A percentile compares a stretch with the other conserved stretches of the same genome.
Conservation (phyloP, 495 filamentous ascomycete species). For the Symbiotaphrina buchneri region DNA sequence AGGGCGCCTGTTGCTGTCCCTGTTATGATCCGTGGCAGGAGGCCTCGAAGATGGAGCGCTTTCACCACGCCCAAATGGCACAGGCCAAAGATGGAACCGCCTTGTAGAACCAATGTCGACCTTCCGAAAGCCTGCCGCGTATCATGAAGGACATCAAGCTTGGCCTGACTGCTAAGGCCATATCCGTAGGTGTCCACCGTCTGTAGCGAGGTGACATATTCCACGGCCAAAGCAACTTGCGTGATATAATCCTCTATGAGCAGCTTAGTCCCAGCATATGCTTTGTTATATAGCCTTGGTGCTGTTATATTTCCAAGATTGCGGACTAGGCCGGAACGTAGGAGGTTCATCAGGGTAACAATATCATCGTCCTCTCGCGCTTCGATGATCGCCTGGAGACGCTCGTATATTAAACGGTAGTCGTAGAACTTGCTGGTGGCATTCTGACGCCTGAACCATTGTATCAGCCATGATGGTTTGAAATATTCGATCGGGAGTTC, state of each 20-base stretch:
- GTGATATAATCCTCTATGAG: constrained; percentile 84
- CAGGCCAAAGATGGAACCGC: constrained; percentile 77
- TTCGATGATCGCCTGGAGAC: constrained; percentile 44
- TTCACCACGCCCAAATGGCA: constrained; percentile 86
- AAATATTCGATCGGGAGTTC: not conserved
- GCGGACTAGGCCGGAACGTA: constrained; percentile 70
- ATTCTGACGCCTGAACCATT: constrained; percentile 43
- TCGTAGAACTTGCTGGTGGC: constrained; percentile 68
- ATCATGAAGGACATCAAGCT: constrained; percentile 75
- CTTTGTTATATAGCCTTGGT: constrained; percentile 62
- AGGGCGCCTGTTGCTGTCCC: constrained; percentile 80
- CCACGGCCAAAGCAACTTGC: constrained; percentile 55
- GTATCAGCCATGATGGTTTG: not conserved
- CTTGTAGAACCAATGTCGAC: constrained; percentile 69
- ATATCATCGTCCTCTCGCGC: constrained; percentile 63
- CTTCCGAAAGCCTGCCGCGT: constrained; percentile 78
- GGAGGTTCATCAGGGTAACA: constrained; percentile 47
- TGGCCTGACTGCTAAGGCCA: constrained; percentile 57
- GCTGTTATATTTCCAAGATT: constrained; percentile 82
- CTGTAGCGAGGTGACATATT: constrained; percentile 53
- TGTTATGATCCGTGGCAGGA: constrained; percentile 76
- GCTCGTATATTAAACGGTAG: constrained; percentile 64
- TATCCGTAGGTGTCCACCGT: constrained; percentile 27
- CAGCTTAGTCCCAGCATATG: constrained; percentile 75
- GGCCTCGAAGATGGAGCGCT: constrained; percentile 60